Percentiles rank a stretch among this genome's conserved stretches.
Conservation (phyloP, 805 yeast genomes). For the Tetrapisispora nanseiensis region DNA sequence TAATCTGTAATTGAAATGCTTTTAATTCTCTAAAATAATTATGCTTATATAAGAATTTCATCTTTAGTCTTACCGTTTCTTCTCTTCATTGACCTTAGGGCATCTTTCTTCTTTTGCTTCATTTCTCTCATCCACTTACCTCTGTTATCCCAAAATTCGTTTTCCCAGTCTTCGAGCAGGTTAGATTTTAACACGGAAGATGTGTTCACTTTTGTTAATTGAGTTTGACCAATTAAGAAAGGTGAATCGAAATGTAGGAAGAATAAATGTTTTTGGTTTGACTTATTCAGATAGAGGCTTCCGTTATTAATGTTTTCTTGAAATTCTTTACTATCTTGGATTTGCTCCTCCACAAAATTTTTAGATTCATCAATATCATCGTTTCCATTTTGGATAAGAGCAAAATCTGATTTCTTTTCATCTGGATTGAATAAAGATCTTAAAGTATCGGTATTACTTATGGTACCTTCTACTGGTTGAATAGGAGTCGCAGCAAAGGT, state of each 20-base stretch:
- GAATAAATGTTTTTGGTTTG: conserved; percentile 47
- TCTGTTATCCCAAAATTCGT: conserved; percentile 75
- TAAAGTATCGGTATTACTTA: conserved; percentile 48
- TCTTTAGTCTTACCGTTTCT: conserved; percentile 17
- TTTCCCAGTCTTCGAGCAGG: conserved; percentile 46
- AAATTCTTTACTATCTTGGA: conserved; percentile 3
- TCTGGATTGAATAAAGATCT: conserved; percentile 48
- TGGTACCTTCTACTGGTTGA: conserved; percentile 17
- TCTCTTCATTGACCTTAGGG: conserved; percentile 46
- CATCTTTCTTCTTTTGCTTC: conserved; percentile 68
- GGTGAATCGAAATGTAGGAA: conserved; percentile 83
- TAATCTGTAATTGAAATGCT: neutral
- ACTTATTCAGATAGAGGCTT: conserved; percentile 20
- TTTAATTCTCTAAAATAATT: too few relatives aligned
- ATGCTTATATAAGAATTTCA: conserved; percentile 4
- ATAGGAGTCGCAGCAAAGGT: conserved; percentile 33
- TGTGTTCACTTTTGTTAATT: conserved; percentile 44
- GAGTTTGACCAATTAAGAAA: conserved; percentile 77
- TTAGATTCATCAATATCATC: conserved; percentile 36
- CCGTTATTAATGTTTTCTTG: conserved; percentile 12
- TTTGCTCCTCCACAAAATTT: conserved; percentile 31
- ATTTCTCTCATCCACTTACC: conserved; percentile 71
- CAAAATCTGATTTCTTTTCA: conserved; percentile 32
- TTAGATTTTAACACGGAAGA: conserved; percentile 20
- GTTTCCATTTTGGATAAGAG: conserved; percentile 35